Conservation (phyloP, 352 stramenopile genomes). For the Phytophthora pseudosyringae region DNA sequence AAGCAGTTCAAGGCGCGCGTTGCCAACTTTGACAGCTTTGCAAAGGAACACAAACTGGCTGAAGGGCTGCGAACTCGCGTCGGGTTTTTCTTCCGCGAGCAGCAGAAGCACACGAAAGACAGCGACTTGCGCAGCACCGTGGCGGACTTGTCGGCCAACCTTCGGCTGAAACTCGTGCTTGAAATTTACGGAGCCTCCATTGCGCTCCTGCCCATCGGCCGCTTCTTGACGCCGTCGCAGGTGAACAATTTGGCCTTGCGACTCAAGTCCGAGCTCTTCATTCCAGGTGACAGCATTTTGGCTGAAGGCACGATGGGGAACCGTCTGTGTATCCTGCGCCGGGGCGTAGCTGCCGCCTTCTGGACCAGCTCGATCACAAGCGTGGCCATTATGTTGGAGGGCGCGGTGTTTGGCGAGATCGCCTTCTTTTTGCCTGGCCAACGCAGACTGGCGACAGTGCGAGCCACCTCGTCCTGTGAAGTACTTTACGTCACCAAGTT, state of each 20-base stretch:
- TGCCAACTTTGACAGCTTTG: constrained; percentile 79
- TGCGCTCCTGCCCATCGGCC: constrained; percentile 55
- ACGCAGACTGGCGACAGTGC: constrained; percentile 64
- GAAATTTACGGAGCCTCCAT: constrained; percentile 74
- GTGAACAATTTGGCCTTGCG: constrained; percentile 73
- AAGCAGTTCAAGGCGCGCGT: constrained; percentile 76
- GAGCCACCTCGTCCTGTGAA: constrained; percentile 65
- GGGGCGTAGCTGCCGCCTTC: constrained; percentile 59
- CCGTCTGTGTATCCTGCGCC: constrained; percentile 65
- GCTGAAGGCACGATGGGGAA: constrained; percentile 63
- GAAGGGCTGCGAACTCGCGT: constrained; percentile 59
- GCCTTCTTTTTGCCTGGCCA: constrained; percentile 71
- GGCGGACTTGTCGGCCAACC: constrained; percentile 70
- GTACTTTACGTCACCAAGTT: constrained; percentile 68
- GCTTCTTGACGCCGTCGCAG: constrained; percentile 60
- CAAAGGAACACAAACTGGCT: constrained; percentile 62
- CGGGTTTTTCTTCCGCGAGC: constrained; percentile 62
- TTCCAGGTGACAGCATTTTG: constrained; percentile 70
- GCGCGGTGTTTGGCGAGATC: constrained; percentile 73
- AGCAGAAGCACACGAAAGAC: constrained; percentile 61
- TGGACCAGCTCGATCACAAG: constrained; percentile 59
- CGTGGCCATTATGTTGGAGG: constrained; percentile 63
- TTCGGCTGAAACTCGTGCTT: constrained; percentile 76
- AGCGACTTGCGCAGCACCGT: constrained; percentile 54
- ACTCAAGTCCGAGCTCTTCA: constrained; percentile 69